Base-by-base conservation (phyloP, 768 basidiomycete species). In the Heimioporus sp. region DNA sequence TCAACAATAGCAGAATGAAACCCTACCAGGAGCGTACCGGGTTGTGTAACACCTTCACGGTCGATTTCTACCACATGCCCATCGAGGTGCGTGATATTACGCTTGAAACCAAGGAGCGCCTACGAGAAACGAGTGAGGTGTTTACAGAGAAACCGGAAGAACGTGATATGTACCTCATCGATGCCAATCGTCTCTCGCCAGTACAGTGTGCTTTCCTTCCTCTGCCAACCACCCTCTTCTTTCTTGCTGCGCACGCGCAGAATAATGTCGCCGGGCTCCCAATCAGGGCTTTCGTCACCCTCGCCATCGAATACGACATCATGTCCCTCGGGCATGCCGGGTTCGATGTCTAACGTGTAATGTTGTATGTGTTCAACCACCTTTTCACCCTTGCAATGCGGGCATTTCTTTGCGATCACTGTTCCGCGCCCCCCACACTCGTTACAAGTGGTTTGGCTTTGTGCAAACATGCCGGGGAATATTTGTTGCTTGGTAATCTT, bases 61-160 rank as follows among this genome's bases (percentile, higher is more conserved):
- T 77, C 76, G 10, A 98, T 72, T 46, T 77, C 74, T 35, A 98
- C 80, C 30, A 76, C 71, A 64, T 88, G 88, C 5, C 93, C 96
- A 63, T 98, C 97, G 52, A 99, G 77, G 71, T 95, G 94, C 4
- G 89, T 92, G 49, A 99, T 69, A 63, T 93, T 93, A 37, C 85
- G 84, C 64, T 92, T 81, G 72, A 99, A 98, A n/a, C 97, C 97
- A 21, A 99, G 77, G n/a, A 98, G 72, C 13, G 96, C 95, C 95
- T 98, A 42, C 13, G n/a, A 40, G 36, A 46, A 10, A 32, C 4
- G 13, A 12, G 17, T 28, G 50, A 39, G 51, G 32, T 36, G 12
- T 24, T 13, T 11, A 38, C 20, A 45, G 19, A 11, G 20, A 11
- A 42, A n/a, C 24, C 4, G 5, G 10, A 32, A 7, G 15, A 30